Evolutionary conservation across 805 yeast species (phyloP).

Genomic region (Millerozyma miso): DNA sequence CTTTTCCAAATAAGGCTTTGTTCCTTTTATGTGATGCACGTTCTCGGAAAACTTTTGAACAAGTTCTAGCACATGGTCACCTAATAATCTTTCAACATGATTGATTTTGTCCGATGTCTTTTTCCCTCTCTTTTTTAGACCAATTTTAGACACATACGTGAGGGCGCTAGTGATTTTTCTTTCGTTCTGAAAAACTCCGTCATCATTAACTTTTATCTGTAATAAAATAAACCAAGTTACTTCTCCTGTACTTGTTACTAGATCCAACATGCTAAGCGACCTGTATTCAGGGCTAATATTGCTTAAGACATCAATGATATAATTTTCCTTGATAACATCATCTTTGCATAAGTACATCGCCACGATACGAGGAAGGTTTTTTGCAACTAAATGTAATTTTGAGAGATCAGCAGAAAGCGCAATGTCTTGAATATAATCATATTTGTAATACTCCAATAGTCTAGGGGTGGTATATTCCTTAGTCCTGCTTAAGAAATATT

Average conservation of each 20-base stretch:
- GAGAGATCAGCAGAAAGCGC: slow-evolving; percentile 48
- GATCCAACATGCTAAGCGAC: slow-evolving; percentile 24
- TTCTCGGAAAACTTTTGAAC: slow-evolving; percentile 77
- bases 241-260: slow-evolving; percentile 35
- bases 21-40: slow-evolving; percentile 68
- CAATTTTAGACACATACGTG: slow-evolving; percentile 30
- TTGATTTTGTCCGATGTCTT: slow-evolving; percentile 13
- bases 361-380: slow-evolving; percentile 48
- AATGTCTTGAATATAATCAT: slow-evolving; percentile 59
- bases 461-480: slow-evolving; percentile 73
- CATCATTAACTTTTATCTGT: slow-evolving; percentile 27
- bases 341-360: slow-evolving; percentile 56
- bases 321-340: slow-evolving; percentile 42
- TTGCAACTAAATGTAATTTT: slow-evolving; percentile 45
- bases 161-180: slow-evolving; percentile 41
- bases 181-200: slow-evolving; percentile 25
- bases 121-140: slow-evolving; percentile 14
- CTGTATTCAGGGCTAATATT: slow-evolving; percentile 50
- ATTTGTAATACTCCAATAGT: slow-evolving; percentile 61
- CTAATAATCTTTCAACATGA: slow-evolving; percentile 32
- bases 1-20: slow-evolving; percentile 69
- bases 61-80: slow-evolving; percentile 64
- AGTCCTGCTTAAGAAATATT: slow-evolving; percentile 64
- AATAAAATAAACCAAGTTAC: slow-evolving; percentile 33
- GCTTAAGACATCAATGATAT: slow-evolving; percentile 48